Percentiles rank a stretch among this genome's conserved stretches.
phyloP scores from a whole-genome alignment of 2,329 filamentous ascomycete genomes.

The Microsporum canis region DNA sequence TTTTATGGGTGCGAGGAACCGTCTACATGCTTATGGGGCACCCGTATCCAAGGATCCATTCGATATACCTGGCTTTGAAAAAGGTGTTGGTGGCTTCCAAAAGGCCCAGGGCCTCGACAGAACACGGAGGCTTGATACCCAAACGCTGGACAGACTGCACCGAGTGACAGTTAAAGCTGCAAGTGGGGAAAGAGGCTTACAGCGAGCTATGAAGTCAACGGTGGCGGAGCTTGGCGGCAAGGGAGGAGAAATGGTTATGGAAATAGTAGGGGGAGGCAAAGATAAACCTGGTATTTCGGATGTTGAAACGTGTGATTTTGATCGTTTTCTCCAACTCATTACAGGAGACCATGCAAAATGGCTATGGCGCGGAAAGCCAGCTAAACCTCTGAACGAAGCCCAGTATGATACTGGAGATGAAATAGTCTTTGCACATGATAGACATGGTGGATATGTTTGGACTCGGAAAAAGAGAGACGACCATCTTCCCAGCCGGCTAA shows the following conservation, averaged over 20 bases:
- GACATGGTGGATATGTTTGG: conserved; percentile 38
- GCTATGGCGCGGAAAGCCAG: conserved; percentile 86
- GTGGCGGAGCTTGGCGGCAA: conserved; percentile 90
- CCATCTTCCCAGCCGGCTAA: conserved; percentile 20
- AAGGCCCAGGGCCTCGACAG: conserved; percentile 72
- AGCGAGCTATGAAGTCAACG: conserved; percentile 86
- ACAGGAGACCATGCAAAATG: conserved; percentile 79
- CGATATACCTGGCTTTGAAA: conserved; percentile 69
- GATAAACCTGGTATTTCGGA: conserved; percentile 86
- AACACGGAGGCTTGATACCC: conserved; percentile 67
- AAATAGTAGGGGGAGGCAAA: conserved; percentile 67
- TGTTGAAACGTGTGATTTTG: conserved; percentile 82
- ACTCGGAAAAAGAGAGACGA: conserved; percentile 30
- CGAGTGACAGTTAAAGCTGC: conserved; percentile 80
- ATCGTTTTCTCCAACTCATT: conserved; percentile 65
- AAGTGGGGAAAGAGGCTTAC: conserved; percentile 83
- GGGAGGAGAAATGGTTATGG: conserved; percentile 85
- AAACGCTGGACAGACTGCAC: conserved; percentile 71
- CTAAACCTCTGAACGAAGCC: conserved; percentile 43
- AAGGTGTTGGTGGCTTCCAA: conserved; percentile 78
- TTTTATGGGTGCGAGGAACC: conserved; percentile 79
- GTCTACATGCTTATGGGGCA: conserved; percentile 71
- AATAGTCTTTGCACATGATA: conserved; percentile 36
- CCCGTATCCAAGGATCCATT: conserved; percentile 86
- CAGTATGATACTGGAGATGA: conserved; percentile 26